A percentile compares a stretch with the other conserved stretches of the same genome.
These are phyloP conservation scores for Kodamaea sp. DNA, from an alignment of 1,139 yeast species.

Conservation along the genomic window DNA sequence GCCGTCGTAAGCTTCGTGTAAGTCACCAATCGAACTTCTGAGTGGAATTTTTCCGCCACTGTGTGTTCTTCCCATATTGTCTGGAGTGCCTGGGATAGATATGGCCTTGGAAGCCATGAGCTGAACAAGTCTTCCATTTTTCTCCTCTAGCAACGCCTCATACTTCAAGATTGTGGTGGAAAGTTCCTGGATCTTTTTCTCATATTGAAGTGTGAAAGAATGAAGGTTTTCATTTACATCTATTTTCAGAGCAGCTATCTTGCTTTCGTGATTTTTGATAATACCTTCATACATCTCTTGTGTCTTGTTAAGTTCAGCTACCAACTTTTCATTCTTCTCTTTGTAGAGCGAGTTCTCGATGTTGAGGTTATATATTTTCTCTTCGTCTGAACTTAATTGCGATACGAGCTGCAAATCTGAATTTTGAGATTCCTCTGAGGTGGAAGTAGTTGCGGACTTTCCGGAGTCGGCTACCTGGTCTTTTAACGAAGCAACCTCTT, in stretches of 20 bases:
- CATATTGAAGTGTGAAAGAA: conserved; percentile 14
- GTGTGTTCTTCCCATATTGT: conserved; percentile 5
- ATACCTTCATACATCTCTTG: conserved; percentile 19
- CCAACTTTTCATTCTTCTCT: conserved; percentile 21
- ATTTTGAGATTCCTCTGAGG: background rate
- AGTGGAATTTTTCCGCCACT: conserved; percentile 9
- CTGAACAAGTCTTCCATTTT: conserved; percentile 36
- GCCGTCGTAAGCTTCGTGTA: conserved; percentile 4
- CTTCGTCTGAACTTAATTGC: conserved; percentile 15
- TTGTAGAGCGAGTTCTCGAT: conserved; percentile 20
- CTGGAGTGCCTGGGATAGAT: conserved; percentile 32
- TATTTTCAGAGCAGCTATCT: conserved; percentile 25
- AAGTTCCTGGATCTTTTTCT: conserved; percentile 33
- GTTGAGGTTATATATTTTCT: conserved; percentile 20
- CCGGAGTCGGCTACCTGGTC: background rate
- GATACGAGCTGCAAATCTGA: background rate
- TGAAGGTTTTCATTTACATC: conserved; percentile 20
- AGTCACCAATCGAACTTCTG: conserved; percentile 10
- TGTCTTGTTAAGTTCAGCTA: conserved; percentile 16
- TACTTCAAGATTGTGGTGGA: conserved; percentile 30
- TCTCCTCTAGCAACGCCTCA: conserved; percentile 40
- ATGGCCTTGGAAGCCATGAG: conserved; percentile 46
- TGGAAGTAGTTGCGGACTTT: background rate
- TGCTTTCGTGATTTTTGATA: conserved; percentile 24
- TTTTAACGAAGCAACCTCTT: background rate